These are phyloP conservation scores for Phaeosphaeriaceae sp. DNA, from an alignment of 2,329 filamentous ascomycete genomes.

Conservation along the genomic window DNA sequence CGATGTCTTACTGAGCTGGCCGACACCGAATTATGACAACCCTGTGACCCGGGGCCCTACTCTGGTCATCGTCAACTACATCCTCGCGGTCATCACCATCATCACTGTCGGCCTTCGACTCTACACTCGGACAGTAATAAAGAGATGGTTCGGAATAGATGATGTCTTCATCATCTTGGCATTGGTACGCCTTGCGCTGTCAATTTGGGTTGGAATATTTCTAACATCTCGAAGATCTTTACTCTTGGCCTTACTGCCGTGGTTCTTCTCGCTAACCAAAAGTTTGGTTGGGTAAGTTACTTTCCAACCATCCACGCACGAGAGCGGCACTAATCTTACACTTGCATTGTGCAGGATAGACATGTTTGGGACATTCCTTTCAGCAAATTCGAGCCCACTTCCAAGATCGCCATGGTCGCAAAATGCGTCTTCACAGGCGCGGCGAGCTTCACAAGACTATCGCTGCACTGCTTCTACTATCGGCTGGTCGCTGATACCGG, in stretches of 20 bases:
- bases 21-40: conserved; percentile 50
- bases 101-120: conserved; percentile 47
- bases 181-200: conserved; percentile 33
- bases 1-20: conserved; percentile 45
- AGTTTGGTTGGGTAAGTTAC: conserved; percentile 47
- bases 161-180: conserved; percentile 52
- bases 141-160: conserved; percentile 53
- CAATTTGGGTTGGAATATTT: not conserved
- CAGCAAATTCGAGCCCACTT: conserved; percentile 21
- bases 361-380: conserved; percentile 53
- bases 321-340: no score
- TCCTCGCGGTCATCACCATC: conserved; percentile 48
- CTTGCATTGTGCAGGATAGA: conserved; percentile 23
- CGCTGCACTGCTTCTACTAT: conserved; percentile 56
- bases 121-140: conserved; percentile 50
- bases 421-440: conserved; percentile 53
- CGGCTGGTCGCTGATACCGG: conserved; percentile 52
- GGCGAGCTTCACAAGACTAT: conserved; percentile 53
- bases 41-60: conserved; percentile 49
- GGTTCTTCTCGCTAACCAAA: conserved; percentile 52
- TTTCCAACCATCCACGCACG: no score
- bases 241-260: conserved; percentile 47
- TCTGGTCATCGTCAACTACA: conserved; percentile 48
- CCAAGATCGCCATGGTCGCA: conserved; percentile 51
- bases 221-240: conserved; percentile 37